These are phyloP conservation scores for Sarcodon aspratus DNA, from an alignment of 768 basidiomycete genomes.

Conservation along the genomic window DNA sequence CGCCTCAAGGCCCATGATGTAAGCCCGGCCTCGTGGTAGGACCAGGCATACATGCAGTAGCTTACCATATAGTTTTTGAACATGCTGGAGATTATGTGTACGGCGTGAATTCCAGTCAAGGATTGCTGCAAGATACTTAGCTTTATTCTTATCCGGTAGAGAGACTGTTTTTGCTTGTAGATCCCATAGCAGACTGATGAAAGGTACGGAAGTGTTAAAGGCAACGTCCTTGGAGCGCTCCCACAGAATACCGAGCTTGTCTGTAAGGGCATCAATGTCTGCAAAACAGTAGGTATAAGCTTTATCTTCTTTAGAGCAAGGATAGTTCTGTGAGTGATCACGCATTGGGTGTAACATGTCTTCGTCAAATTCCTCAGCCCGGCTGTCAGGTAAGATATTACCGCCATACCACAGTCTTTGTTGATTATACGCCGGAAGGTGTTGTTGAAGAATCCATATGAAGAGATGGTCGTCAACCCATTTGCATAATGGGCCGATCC, in stretches of 20 bases:
- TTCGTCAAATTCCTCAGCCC: conserved; percentile 21
- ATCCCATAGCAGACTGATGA: conserved; percentile 23
- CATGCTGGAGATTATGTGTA: conserved; percentile 21
- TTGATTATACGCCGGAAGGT: conserved; percentile 16
- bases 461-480: conserved; percentile 8
- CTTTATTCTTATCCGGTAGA: conserved; percentile 13
- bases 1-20: conserved; percentile 21
- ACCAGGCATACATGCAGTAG: conserved; percentile 22
- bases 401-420: conserved; percentile 22
- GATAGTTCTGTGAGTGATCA: conserved; percentile 14
- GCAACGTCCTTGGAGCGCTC: conserved; percentile 17
- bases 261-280: conserved; percentile 27
- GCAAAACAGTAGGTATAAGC: conserved; percentile 9
- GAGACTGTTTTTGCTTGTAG: conserved; percentile 11
- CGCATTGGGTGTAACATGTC: conserved; percentile 12
- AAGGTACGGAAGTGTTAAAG: conserved; percentile 10
- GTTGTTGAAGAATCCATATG: conserved; percentile 1
- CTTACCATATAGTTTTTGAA: conserved; percentile 28
- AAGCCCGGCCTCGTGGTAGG: conserved; percentile 20
- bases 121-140: conserved; percentile 19
- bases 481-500: conserved; percentile 6
- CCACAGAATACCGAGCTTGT: conserved; percentile 21
- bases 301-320: conserved; percentile 8
- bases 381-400: conserved; percentile 5
- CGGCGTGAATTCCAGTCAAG: conserved; percentile 10